Evolutionary conservation across 225 moss, liverwort and hornwort species (phyloP).

Genomic region (Climacium dendroides): DNA sequence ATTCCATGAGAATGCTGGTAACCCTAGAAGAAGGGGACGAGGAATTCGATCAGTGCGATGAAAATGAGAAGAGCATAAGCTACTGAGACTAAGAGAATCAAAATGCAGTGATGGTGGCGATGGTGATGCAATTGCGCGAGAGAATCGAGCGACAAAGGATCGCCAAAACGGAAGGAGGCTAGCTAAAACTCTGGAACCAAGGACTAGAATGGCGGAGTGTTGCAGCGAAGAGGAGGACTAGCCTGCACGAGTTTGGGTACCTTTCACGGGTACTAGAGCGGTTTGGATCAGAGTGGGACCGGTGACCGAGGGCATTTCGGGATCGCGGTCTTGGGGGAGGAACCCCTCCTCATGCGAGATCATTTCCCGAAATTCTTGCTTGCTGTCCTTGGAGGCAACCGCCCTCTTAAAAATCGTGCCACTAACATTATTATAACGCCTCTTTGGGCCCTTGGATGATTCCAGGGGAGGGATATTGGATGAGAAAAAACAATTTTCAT

Average conservation of each 20-base stretch:
- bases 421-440: background rate
- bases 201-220: background rate
- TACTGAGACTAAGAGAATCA: background rate
- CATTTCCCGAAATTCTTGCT: background rate
- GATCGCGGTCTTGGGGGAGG: background rate
- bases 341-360: background rate
- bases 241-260: background rate
- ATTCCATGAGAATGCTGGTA: background rate
- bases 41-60: background rate
- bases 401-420: background rate
- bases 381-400: background rate
- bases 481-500: background rate
- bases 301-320: background rate
- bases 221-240: background rate
- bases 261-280: background rate
- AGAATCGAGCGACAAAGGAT: background rate
- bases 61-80: background rate
- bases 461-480: background rate
- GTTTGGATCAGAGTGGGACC: background rate
- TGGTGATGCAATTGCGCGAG: background rate
- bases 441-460: rapidly evolving
- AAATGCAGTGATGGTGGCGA: background rate
- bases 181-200: background rate
- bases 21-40: background rate
- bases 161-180: background rate